Conservation (phyloP, 352 stramenopile species). For the Globisporangium nagaii region DNA sequence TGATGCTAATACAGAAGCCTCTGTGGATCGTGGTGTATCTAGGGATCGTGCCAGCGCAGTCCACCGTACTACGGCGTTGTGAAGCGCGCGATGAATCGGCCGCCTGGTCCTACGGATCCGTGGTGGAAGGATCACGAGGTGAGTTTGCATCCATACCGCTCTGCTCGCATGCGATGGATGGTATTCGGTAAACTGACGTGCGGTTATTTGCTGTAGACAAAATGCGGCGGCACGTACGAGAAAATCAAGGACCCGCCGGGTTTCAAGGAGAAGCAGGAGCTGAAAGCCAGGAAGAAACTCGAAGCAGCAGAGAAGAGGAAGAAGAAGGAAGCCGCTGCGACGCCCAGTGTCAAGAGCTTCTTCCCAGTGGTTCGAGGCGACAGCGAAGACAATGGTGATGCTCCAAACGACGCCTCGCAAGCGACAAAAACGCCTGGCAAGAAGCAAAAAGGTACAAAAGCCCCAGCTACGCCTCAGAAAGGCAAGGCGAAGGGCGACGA, state of each 20-base stretch:
- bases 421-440: background rate
- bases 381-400: background rate
- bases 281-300: slow-evolving; percentile 27
- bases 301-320: slow-evolving; percentile 38
- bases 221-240: slow-evolving; percentile 60
- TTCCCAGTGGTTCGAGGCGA: slow-evolving; percentile 10
- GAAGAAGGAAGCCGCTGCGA: slow-evolving; percentile 34
- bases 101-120: slow-evolving; percentile 59
- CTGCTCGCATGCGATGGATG: too few relatives aligned
- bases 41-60: slow-evolving; percentile 58
- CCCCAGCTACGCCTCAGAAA: background rate
- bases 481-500: background rate
- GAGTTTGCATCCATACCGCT: too few relatives aligned
- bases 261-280: slow-evolving; percentile 40
- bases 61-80: slow-evolving; percentile 79
- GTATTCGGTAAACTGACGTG: too few relatives aligned
- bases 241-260: slow-evolving; percentile 70
- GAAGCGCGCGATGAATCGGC: slow-evolving; percentile 84
- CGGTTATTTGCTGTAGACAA: slow-evolving; percentile 21
- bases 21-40: background rate
- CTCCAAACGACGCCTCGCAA: too few relatives aligned
- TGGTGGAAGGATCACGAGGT: slow-evolving; percentile 72
- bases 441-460: background rate
- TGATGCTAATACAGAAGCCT: too few relatives aligned
- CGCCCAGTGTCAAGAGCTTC: slow-evolving; percentile 24